A percentile compares a stretch with the other conserved stretches of the same genome.
These are phyloP conservation scores for Syzygium syzygioides DNA, from an alignment of 441 rosid genomes.

Conservation along the genomic window DNA sequence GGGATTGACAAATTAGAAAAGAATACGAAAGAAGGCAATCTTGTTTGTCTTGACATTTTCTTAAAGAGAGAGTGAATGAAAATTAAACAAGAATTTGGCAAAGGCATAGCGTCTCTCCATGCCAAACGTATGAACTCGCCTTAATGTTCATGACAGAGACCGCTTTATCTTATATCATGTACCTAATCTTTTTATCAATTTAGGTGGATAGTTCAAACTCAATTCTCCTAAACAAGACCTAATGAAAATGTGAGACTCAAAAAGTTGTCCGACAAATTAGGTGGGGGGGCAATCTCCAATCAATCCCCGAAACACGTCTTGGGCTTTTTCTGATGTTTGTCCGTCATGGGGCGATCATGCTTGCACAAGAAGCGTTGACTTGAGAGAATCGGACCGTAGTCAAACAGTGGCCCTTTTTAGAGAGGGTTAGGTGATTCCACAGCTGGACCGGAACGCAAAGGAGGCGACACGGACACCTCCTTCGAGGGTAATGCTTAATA, in stretches of 20 bases:
- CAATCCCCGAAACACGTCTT: neutral
- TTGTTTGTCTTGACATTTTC: neutral
- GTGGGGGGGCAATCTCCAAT: neutral
- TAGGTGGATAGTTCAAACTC: accelerated
- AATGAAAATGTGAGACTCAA: neutral
- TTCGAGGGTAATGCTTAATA: neutral
- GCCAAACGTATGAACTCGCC: neutral
- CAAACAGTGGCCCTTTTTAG: neutral
- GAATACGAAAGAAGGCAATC: neutral
- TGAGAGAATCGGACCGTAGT: neutral
- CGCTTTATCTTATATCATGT: neutral
- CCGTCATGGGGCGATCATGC: neutral
- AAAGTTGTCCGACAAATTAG: neutral
- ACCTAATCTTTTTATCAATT: neutral
- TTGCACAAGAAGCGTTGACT: neutral
- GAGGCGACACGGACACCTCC: neutral
- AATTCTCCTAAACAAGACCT: neutral
- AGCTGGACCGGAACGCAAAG: neutral
- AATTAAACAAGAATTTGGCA: neutral
- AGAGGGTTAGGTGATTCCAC: neutral
- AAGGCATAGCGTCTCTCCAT: accelerated
- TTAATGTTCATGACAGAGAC: neutral
- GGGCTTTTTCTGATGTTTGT: neutral
- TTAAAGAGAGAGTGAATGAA: neutral
- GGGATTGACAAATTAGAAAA: neutral